These are phyloP conservation scores for Metarhizium sp. DNA, from an alignment of 2,329 filamentous ascomycete species.

Conservation along the genomic window DNA sequence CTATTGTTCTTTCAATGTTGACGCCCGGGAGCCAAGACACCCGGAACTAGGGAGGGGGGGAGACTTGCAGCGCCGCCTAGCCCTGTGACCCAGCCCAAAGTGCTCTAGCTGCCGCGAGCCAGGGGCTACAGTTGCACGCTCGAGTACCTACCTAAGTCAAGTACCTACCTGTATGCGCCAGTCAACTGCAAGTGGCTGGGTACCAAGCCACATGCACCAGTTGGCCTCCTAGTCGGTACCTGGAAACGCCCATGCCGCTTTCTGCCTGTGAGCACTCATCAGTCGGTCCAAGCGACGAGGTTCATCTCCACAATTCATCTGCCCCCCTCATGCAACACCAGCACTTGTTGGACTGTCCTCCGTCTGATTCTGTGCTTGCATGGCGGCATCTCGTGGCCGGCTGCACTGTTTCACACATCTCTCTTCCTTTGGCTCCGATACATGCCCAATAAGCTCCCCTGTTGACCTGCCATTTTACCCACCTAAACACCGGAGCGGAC, in stretches of 20 bases:
- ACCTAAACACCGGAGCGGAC: not conserved
- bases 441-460: not conserved
- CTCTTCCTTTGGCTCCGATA: not conserved
- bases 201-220: no score
- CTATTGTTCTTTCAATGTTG: no score
- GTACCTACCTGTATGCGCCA: not conserved
- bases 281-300: no score
- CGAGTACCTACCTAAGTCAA: no score
- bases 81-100: not conserved
- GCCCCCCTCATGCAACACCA: no score
- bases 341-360: not conserved
- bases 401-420: not conserved
- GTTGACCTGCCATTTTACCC: not conserved
- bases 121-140: not conserved
- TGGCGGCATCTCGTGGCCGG: not conserved
- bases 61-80: not conserved
- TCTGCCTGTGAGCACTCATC: no score
- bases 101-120: not conserved
- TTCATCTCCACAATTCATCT: slow-evolving; percentile 2
- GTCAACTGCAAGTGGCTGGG: not conserved
- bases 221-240: no score
- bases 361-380: not conserved
- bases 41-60: no score
- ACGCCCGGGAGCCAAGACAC: no score
- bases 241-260: no score